Evolutionary conservation across 179 eudicot species (phyloP).

Genomic region (Spergularia azorica): DNA sequence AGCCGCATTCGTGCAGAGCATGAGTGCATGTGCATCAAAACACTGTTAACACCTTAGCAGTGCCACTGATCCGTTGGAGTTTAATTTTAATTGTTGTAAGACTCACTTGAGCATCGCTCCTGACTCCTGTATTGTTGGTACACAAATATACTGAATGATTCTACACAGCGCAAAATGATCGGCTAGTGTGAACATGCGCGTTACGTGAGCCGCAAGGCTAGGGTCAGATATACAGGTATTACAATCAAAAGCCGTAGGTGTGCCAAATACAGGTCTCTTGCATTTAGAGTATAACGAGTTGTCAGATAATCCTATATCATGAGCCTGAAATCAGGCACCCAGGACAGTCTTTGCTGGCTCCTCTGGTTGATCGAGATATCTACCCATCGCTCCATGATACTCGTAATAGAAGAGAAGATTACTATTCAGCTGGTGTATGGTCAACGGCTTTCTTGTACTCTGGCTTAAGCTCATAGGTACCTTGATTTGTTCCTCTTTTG

Average conservation of each 20-base stretch:
- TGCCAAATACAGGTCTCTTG: too few relatives aligned
- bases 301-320: constrained; percentile 1
- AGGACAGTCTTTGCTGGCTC: not conserved
- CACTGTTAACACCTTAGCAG: too few relatives aligned
- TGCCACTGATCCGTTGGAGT: too few relatives aligned
- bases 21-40: too few relatives aligned
- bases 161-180: too few relatives aligned
- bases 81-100: too few relatives aligned
- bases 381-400: not conserved
- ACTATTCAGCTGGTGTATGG: constrained; percentile 60
- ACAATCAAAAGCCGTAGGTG: not conserved
- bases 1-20: too few relatives aligned
- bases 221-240: not conserved
- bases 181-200: not conserved
- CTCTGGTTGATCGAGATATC: not conserved
- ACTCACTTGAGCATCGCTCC: too few relatives aligned
- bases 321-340: not conserved
- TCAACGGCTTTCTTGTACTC: constrained; percentile 91
- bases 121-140: too few relatives aligned
- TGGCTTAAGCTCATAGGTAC: constrained; percentile 93
- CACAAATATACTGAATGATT: too few relatives aligned
- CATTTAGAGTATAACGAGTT: not conserved
- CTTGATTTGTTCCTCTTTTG: constrained; percentile 94
- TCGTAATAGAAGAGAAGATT: constrained; percentile 1
- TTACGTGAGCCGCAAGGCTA: not conserved